A percentile compares a stretch with the other conserved stretches of the same genome.
Conservation (phyloP, 1,284 basidiomycete genomes). For the Ceratobasidium sp. region DNA sequence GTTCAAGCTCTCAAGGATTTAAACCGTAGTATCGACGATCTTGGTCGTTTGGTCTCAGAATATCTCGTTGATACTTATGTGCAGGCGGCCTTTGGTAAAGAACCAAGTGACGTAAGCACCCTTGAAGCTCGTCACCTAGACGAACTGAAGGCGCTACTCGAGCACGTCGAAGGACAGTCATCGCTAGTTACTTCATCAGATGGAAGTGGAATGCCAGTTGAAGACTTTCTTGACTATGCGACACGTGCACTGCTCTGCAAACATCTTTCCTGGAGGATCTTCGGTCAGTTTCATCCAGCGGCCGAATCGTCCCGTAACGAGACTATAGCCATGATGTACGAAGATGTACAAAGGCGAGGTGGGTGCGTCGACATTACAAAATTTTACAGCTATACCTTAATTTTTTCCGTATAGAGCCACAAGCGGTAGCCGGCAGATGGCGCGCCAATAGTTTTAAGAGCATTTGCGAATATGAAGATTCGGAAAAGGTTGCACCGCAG, state of each 20-base stretch:
- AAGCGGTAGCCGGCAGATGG: conserved; percentile 24
- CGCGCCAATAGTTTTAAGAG: conserved; percentile 30
- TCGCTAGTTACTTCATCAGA: conserved; percentile 24
- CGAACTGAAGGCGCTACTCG: not conserved
- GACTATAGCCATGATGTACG: not conserved
- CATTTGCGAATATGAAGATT: not conserved
- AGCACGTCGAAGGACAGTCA: not conserved
- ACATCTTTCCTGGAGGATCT: conserved; percentile 6
- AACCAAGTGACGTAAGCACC: not conserved
- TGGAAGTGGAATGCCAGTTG: not conserved
- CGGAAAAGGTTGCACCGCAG: not conserved
- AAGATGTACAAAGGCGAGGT: conserved; percentile 21
- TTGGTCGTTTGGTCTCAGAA: conserved; percentile 10
- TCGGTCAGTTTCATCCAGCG: conserved; percentile 41
- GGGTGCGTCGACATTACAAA: not conserved
- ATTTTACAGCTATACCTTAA: not conserved
- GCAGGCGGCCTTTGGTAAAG: not conserved
- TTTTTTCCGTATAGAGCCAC: conserved; percentile 5
- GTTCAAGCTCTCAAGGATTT: conserved; percentile 19
- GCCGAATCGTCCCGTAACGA: not conserved
- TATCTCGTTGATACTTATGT: conserved; percentile 7
- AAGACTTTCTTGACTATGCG: conserved; percentile 41
- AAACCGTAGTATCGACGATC: conserved; percentile 8
- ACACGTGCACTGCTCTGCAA: conserved; percentile 26
- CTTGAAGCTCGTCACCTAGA: not conserved